Percentiles rank a stretch among this genome's conserved stretches.
These are phyloP conservation scores for Chloropicon primus DNA, from an alignment of 139 green algal genomes.

Conservation along the genomic window DNA sequence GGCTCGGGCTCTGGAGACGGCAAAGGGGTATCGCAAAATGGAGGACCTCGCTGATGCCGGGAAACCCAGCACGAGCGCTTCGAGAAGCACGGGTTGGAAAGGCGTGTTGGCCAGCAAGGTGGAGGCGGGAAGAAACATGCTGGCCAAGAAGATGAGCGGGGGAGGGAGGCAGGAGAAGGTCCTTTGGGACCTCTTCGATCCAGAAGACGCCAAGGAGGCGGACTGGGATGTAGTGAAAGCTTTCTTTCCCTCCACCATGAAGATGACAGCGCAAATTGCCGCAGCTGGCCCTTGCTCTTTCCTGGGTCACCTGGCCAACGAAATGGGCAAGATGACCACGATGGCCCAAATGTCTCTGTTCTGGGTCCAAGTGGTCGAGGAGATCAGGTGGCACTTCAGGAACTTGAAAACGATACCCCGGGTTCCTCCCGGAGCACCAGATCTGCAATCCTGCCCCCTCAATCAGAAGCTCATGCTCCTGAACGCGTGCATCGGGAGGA, in stretches of 20 bases:
- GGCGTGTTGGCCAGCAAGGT: not conserved
- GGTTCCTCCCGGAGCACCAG: slow-evolving; percentile 13
- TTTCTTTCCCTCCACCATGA: not conserved
- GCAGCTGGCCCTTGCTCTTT: not conserved
- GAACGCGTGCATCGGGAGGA: slow-evolving; percentile 19
- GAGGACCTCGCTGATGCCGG: not conserved
- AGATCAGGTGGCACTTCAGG: slow-evolving; percentile 15
- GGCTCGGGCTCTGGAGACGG: not conserved
- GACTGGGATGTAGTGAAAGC: not conserved
- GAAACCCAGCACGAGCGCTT: not conserved
- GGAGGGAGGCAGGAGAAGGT: slow-evolving; percentile 7
- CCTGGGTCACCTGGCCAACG: slow-evolving; percentile 17
- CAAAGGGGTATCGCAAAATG: not conserved
- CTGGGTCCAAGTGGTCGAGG: slow-evolving; percentile 13
- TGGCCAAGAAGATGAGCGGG: not conserved
- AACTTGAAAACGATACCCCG: slow-evolving; percentile 11
- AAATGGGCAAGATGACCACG: slow-evolving; percentile 17
- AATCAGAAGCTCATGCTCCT: slow-evolving; percentile 25
- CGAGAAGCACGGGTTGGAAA: not conserved
- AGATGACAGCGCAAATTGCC: not conserved
- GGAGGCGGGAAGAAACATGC: not conserved
- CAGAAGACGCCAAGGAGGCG: not conserved
- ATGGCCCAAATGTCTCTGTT: slow-evolving; percentile 21
- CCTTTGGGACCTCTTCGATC: slow-evolving; percentile 15
- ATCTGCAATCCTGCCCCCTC: slow-evolving; percentile 21